phyloP scores from a whole-genome alignment of 441 rosid genomes.

The Metrosideros polymorpha region DNA sequence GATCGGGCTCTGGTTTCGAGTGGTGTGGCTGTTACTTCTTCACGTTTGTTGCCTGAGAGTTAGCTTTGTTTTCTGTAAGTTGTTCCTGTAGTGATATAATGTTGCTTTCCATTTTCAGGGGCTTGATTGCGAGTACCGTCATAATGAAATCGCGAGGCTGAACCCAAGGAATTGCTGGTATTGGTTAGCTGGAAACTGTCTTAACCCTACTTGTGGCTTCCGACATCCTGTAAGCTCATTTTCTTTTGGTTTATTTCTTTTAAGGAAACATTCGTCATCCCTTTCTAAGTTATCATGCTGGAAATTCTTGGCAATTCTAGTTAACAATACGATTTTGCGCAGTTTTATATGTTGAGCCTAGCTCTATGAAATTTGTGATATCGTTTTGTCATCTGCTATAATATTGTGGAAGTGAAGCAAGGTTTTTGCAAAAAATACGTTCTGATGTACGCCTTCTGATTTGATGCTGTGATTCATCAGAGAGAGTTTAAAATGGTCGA shows the following conservation, averaged over 20 bases:
- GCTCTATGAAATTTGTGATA: background rate
- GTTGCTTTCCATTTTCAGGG: background rate
- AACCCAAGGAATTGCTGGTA: conserved; percentile 61
- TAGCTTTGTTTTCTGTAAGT: background rate
- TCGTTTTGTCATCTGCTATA: background rate
- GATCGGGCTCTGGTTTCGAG: background rate
- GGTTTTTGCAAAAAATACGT: background rate
- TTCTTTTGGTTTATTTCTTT: background rate
- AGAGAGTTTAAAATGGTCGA: background rate
- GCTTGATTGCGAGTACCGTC: conserved; percentile 23
- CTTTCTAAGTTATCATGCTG: background rate
- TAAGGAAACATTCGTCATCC: background rate
- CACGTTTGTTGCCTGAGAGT: background rate
- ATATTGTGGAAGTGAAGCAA: background rate
- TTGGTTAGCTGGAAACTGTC: conserved; percentile 44
- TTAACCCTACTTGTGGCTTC: conserved; percentile 42
- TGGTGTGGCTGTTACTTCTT: background rate
- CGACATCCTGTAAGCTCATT: conserved; percentile 45
- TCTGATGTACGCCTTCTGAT: background rate
- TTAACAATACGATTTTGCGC: background rate
- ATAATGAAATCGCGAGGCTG: conserved; percentile 42
- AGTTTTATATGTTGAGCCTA: background rate
- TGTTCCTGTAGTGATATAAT: background rate
- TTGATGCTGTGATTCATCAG: background rate
- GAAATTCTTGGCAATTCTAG: background rate